phyloP scores from a whole-genome alignment of 2,329 filamentous ascomycete species.

The Xylaria sp. region DNA sequence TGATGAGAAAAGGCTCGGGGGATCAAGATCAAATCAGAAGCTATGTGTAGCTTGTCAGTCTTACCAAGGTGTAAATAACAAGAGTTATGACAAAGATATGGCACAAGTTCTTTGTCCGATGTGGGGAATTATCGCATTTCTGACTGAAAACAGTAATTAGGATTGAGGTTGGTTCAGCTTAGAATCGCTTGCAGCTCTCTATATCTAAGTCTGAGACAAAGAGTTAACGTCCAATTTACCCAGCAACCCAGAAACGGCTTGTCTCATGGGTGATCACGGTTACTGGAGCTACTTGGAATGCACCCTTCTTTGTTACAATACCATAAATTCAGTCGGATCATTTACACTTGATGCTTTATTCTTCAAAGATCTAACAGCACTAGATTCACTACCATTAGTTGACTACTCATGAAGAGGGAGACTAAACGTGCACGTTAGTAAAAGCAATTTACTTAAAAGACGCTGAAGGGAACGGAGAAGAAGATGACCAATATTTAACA shows the following conservation, averaged over 20 bases:
- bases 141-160: constrained; percentile 28
- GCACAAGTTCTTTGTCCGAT: constrained; percentile 21
- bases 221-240: not conserved
- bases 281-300: constrained; percentile 20
- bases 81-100: constrained; percentile 26
- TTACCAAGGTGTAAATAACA: constrained; percentile 29
- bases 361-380: not conserved
- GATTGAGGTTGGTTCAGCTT: not conserved
- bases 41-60: not conserved
- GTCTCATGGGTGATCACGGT: not conserved
- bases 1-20: not conserved
- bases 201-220: constrained; percentile 21
- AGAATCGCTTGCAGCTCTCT: constrained; percentile 21
- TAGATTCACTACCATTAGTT: not conserved
- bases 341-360: not conserved
- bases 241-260: constrained; percentile 12
- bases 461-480: not conserved
- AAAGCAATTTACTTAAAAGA: not conserved
- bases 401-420: not conserved
- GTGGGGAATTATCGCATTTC: constrained; percentile 4
- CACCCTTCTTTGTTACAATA: not conserved
- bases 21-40: constrained; percentile 7
- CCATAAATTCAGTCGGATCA: not conserved
- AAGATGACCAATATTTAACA: not conserved
- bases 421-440: not conserved